Base-by-base conservation (phyloP, 2,329 filamentous ascomycete genomes). In the Podosphaera leucotricha region DNA sequence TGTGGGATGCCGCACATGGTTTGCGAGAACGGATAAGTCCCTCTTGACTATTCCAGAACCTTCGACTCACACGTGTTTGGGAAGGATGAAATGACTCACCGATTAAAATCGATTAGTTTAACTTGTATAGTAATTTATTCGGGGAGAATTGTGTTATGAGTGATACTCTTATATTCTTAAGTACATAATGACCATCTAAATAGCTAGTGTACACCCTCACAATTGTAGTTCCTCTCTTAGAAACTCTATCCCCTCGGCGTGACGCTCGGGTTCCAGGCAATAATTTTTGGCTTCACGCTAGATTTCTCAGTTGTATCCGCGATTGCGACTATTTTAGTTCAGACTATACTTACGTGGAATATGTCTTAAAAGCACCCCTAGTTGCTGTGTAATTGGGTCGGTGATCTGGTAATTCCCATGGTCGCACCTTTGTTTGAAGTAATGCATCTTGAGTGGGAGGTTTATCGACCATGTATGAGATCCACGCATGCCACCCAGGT, bases 401-500 rank as follows among this genome's bases (percentile, higher is more conserved):
- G 57, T 87, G 60, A 19, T 78, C 70, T 46, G 69, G 67, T 47
- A 76, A 68, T 60, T 93, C 85, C 80, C 86, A 95, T 33, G 67
- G 61, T 49, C 84, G 72, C 40, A 75, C 62, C 52, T 74, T 68
- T 43, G 75, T 65, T 55, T 75, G 71, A 50, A 92, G 58, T 49
- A 90, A 61, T 43, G 76, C 66, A 60, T 98, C 90, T 57, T 79
- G 63, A 33, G 68, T 72, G 1, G 90, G 90, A 33, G 87, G 76
- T 63, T 81, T 80, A 63, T 95, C 85, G 55, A 93, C 77, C 64
- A 77, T 67, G 65, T 98, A 95, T 52, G 84, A 84, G 54, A 98
- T 85, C 90, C 90, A 98, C 24, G 82, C 84, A 65, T 95, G 90
- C 90, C 90, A 98, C 62, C 87, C 82, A 43, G 87, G 86, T 64